Conservation (phyloP, 2,329 filamentous ascomycete genomes). For the Bisporella sp. region DNA sequence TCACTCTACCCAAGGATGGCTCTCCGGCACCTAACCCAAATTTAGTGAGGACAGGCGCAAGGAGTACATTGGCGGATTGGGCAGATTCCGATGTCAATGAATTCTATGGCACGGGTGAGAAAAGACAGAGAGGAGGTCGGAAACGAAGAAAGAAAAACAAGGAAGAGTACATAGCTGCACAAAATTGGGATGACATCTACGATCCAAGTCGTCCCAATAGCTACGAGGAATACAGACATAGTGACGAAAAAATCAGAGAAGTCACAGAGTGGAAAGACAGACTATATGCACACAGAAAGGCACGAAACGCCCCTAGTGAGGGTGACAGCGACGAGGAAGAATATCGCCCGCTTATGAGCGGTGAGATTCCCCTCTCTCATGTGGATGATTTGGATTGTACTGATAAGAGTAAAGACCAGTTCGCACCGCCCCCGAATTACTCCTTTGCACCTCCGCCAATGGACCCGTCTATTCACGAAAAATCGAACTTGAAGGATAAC, state of each 20-base stretch:
- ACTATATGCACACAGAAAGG: constrained; percentile 64
- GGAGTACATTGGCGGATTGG: constrained; percentile 76
- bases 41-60: constrained; percentile 39
- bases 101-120: constrained; percentile 49
- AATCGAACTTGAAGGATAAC: constrained; percentile 30
- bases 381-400: not conserved
- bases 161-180: constrained; percentile 49
- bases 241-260: constrained; percentile 76
- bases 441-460: constrained; percentile 49
- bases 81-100: constrained; percentile 76
- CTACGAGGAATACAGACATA: constrained; percentile 76
- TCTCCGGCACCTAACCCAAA: constrained; percentile 24
- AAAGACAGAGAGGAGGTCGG: constrained; percentile 64
- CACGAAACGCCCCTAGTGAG: constrained; percentile 39
- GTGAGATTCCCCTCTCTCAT: constrained; percentile 28
- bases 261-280: constrained; percentile 79
- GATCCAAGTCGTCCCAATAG: constrained; percentile 77
- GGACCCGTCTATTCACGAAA: constrained; percentile 27
- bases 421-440: constrained; percentile 52
- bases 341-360: constrained; percentile 33
- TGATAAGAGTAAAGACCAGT: constrained; percentile 39
- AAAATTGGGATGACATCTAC: constrained; percentile 88
- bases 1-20: constrained; percentile 15
- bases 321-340: constrained; percentile 38
- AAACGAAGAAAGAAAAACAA: constrained; percentile 65